Base-by-base conservation (phyloP, 371 early-diverging fungal genomes). In the Mucor racemosus region DNA sequence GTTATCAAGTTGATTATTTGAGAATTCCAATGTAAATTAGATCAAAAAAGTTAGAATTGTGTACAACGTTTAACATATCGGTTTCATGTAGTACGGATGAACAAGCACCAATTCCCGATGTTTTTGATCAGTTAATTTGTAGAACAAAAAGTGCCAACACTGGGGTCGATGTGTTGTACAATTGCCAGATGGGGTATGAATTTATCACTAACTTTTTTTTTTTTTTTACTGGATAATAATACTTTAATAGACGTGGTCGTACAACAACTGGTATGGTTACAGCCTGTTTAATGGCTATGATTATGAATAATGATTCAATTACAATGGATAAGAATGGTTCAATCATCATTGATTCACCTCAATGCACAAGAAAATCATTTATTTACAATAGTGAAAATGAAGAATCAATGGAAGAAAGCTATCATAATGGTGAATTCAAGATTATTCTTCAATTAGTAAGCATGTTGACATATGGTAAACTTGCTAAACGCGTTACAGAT, bases 141-240 rank as follows among this genome's bases (percentile, higher is more conserved):
- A 73, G 85, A 21, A 72, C 90, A 26, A 71, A 78, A 31, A 62
- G 61, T 11, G 77, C 87, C 3, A 73, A 74, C 41, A 68, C 56
- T 8, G 77, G 79, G 4, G 73, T 80, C 19, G 87, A 88, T 64
- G 77, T 86, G 11, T 65, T 93, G 44, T 93, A 91, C 74, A 92
- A 92, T 64, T 93, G 93, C 71, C 93, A 93, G 66, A 93, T 93
- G 93, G 93, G 93, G 85, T 85, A 71, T 59, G 36, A 34, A 35
- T 56, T n/a, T 34, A n/a, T 26, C 56, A 21, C 4, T 53, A 53
- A 21, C 1, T 1, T 26, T 11, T 17, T 35, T 17, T 35, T 17
- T 35, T 15, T 5, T 11, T 48, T 10, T n/a, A 10, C 7, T 54
- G 54, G 9, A 14, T 54, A 4, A 13, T 33, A 33, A 33, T 33